Evolutionary conservation across 495 filamentous ascomycete species (phyloP), one percentile per base, ranked within the genome.

Genomic region (Acidiella bohemica): DNA sequence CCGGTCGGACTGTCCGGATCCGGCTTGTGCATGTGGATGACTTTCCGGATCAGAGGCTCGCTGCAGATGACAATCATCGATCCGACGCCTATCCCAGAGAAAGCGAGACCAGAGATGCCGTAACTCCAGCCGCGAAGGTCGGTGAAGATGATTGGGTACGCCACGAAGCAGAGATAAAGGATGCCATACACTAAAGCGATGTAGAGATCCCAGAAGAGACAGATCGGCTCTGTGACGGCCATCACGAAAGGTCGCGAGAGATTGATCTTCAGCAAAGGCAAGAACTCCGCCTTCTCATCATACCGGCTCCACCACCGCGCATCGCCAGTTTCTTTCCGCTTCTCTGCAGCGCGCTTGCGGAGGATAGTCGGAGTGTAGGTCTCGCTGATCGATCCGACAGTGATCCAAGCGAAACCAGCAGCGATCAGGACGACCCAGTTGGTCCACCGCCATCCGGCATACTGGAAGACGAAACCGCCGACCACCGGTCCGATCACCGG

Each of bases 371-470:
- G 85, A 0, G 78, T 69, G 50, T 92, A 93, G 0, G 84, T 90
- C 51, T 93, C 85, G 37, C 70, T 70, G 39, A 81, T 61, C 28
- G 72, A 56, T 12, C 61, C 44, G 31, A 78, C 66, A 39, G 71
- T 51, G 18, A 67, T 13, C 19, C 71, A 64, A 0, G 72, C 71
- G 0, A 71, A 63, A 2, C 73, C 78, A 0, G 68, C 64, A 2
- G 79, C 58, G 22, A 88, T 85, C 37, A 92, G 56, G 6, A 80
- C 72, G 13, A 93, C 59, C 82, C 85, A 93, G 55, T 80, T 81
- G n/a, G 74, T 78, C 82, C 82, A 92, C 21, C 81, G 60, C 85
- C 85, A 93, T 7, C 84, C 83, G 18, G 86, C 67, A 50, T 80
- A 77, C 58, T 84, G 67, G 42, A 64, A 79, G 3, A 81, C 71